Evolutionary conservation across 192 early-diverging fungal genomes (phyloP).

Genomic region (Podila clonocystis): DNA sequence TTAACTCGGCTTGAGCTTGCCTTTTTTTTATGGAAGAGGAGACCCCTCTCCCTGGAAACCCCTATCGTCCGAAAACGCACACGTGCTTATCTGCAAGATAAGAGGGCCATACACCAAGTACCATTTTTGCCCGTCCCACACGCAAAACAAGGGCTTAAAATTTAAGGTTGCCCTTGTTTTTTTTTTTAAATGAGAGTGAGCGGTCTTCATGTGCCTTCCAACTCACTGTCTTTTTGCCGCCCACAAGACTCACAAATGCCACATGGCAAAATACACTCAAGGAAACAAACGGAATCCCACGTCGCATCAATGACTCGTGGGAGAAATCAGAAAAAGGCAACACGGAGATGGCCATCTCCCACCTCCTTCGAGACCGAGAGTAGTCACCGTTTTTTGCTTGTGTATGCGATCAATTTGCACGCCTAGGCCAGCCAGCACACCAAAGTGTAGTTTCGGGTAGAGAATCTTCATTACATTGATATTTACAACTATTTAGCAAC

Average conservation of each 20-base stretch:
- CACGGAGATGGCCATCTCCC: not conserved
- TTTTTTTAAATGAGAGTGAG: too few relatives aligned
- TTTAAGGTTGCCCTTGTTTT: too few relatives aligned
- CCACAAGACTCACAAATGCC: not conserved
- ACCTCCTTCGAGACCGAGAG: not conserved
- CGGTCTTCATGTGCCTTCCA: too few relatives aligned
- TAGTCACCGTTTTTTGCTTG: not conserved
- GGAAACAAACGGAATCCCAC: not conserved
- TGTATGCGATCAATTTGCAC: too few relatives aligned
- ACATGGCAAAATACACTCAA: not conserved
- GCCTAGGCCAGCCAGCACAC: too few relatives aligned
- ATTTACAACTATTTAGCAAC: not conserved
- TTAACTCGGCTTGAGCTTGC: not conserved
- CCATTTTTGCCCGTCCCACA: too few relatives aligned
- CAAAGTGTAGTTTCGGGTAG: too few relatives aligned
- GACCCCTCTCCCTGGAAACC: not conserved
- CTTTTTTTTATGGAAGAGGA: not conserved
- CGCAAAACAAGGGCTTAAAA: too few relatives aligned
- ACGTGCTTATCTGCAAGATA: conserved; percentile 4
- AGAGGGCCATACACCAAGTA: not conserved
- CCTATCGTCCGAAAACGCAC: conserved; percentile 1
- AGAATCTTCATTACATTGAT: too few relatives aligned
- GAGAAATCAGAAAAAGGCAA: not conserved
- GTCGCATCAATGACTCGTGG: not conserved
- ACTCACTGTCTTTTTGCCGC: too few relatives aligned